Evolutionary conservation across 352 stramenopile genomes (phyloP).

Genomic region (Phytopythium boreale): DNA sequence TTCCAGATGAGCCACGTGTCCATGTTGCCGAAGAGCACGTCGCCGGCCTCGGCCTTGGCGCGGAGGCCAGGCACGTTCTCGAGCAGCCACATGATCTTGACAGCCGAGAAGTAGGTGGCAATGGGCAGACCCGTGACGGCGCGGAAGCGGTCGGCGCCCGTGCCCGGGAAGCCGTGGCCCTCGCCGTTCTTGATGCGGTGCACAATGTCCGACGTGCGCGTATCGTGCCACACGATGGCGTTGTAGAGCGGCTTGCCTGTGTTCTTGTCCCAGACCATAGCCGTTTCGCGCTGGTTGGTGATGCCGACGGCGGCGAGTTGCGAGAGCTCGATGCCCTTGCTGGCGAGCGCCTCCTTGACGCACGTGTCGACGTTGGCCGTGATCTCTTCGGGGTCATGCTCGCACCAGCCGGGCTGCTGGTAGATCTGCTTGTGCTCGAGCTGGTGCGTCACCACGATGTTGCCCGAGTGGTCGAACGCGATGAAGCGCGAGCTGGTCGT

Average conservation of each 20-base stretch:
- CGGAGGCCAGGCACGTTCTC: slow-evolving; percentile 91
- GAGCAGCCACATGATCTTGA: slow-evolving; percentile 97
- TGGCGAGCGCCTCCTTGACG: slow-evolving; percentile 73
- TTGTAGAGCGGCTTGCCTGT: slow-evolving; percentile 97
- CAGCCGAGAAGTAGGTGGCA: slow-evolving; percentile 97
- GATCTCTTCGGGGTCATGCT: slow-evolving; percentile 98
- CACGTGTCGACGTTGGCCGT: slow-evolving; percentile 83
- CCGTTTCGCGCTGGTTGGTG: slow-evolving; percentile 99
- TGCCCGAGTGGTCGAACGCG: slow-evolving; percentile 89
- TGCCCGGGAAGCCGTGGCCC: slow-evolving; percentile 45
- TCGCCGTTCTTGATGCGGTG: slow-evolving; percentile 70
- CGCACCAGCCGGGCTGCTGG: slow-evolving; percentile 94
- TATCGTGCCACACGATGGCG: slow-evolving; percentile 99
- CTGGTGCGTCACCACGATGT: slow-evolving; percentile 91
- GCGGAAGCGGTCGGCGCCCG: slow-evolving; percentile 66
- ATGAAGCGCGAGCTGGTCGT: slow-evolving; percentile 97
- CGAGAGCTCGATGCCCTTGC: slow-evolving; percentile 53
- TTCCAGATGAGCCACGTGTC: slow-evolving; percentile 98
- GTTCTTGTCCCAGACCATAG: slow-evolving; percentile 94
- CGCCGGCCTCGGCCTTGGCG: slow-evolving; percentile 77
- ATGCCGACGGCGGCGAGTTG: slow-evolving; percentile 94
- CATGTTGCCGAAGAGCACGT: slow-evolving; percentile 97
- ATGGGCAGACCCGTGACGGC: slow-evolving; percentile 93
- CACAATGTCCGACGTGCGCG: slow-evolving; percentile 91
- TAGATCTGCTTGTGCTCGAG: slow-evolving; percentile 97